A percentile compares a stretch with the other conserved stretches of the same genome.
phyloP scores from a whole-genome alignment of 768 basidiomycete species.

The Mycena filopes region DNA sequence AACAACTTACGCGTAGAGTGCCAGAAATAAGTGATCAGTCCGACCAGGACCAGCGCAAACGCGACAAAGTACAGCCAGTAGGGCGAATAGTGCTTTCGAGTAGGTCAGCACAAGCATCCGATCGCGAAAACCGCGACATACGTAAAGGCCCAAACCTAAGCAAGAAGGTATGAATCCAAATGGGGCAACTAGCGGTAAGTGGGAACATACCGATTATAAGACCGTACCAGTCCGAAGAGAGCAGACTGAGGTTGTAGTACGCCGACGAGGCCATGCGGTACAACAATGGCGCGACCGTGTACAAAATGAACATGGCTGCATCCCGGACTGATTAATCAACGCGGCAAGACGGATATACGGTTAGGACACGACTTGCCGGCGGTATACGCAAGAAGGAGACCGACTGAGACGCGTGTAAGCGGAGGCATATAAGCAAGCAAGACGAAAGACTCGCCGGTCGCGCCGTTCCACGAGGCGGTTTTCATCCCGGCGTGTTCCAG shows the following conservation, averaged over 20 bases:
- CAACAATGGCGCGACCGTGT: conserved; percentile 86
- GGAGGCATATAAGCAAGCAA: conserved; percentile 3
- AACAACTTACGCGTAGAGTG: conserved; percentile 73
- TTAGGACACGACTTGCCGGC: conserved; percentile 43
- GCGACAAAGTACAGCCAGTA: conserved; percentile 92
- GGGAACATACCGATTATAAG: conserved; percentile 72
- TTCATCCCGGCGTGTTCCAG: conserved; percentile 78
- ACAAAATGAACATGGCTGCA: conserved; percentile 84
- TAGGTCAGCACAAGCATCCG: background rate
- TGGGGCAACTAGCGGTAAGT: background rate
- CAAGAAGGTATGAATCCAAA: conserved; percentile 13
- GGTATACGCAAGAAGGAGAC: conserved; percentile 54
- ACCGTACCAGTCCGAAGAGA: conserved; percentile 92
- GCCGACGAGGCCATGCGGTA: conserved; percentile 89
- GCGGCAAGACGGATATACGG: conserved; percentile 14
- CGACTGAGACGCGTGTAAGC: conserved; percentile 45
- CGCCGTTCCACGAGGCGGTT: conserved; percentile 76
- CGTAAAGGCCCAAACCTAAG: conserved; percentile 62
- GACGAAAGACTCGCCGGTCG: conserved; percentile 61
- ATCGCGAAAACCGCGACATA: conserved; percentile 38
- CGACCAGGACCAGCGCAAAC: conserved; percentile 74
- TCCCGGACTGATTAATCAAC: conserved; percentile 28
- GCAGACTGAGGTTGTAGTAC: conserved; percentile 85
- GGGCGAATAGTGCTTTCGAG: conserved; percentile 75
- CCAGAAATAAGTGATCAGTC: conserved; percentile 90